These are phyloP conservation scores for Paraglomus brasilianum DNA, from an alignment of 192 early-diverging fungal species.

Conservation along the genomic window DNA sequence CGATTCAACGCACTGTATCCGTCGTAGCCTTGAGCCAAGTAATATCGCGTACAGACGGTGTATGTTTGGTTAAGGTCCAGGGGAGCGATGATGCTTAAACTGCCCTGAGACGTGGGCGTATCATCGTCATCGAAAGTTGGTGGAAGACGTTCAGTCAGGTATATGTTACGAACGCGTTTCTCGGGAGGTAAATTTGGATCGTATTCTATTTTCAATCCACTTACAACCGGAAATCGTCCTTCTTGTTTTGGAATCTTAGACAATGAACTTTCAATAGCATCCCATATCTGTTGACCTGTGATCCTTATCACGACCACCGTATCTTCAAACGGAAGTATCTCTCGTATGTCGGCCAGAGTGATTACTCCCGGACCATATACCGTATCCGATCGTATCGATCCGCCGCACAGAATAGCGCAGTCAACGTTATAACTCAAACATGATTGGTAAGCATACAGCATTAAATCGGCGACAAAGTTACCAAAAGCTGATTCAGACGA, in stretches of 20 bases:
- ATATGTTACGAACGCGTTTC: slow-evolving; percentile 50
- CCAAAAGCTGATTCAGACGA: slow-evolving; percentile 63
- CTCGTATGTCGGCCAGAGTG: slow-evolving; percentile 61
- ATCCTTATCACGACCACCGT: slow-evolving; percentile 61
- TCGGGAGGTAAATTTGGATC: slow-evolving; percentile 50
- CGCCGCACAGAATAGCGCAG: slow-evolving; percentile 54
- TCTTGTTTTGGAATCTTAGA: slow-evolving; percentile 69
- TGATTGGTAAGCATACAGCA: slow-evolving; percentile 53
- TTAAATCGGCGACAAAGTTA: slow-evolving; percentile 60
- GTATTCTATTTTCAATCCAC: slow-evolving; percentile 61
- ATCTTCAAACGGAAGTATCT: slow-evolving; percentile 69
- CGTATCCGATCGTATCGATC: slow-evolving; percentile 62
- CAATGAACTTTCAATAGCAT: slow-evolving; percentile 63
- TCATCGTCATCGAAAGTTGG: slow-evolving; percentile 31
- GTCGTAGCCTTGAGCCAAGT: slow-evolving; percentile 64
- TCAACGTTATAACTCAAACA: slow-evolving; percentile 36
- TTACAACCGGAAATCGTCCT: slow-evolving; percentile 67
- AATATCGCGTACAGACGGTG: slow-evolving; percentile 55
- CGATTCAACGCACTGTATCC: slow-evolving; percentile 50
- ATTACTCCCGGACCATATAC: slow-evolving; percentile 50
- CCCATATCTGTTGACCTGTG: slow-evolving; percentile 60
- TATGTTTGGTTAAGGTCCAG: slow-evolving; percentile 53
- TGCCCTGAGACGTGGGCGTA: slow-evolving; percentile 34
- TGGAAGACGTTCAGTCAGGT: neutral
- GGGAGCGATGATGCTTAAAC: slow-evolving; percentile 33